Conservation (phyloP, 208 protist species). For the Crithidia brevicula region DNA sequence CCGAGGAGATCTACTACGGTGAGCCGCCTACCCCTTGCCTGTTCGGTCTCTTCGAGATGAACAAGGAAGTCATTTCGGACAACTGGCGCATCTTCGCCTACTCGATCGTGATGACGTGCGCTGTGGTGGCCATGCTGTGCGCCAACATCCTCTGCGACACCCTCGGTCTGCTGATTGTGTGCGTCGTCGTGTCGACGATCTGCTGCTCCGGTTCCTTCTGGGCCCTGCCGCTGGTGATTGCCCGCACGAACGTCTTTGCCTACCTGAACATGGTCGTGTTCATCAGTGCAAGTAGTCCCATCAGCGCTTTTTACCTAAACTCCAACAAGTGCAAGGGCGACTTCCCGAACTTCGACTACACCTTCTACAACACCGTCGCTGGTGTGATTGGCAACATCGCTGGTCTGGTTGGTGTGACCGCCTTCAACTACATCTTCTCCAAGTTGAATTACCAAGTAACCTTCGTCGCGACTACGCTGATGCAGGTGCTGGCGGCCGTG, state of each 20-base stretch:
- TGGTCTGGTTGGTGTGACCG: conserved; percentile 47
- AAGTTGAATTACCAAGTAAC: conserved; percentile 51
- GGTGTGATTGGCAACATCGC: conserved; percentile 50
- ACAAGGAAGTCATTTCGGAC: conserved; percentile 22
- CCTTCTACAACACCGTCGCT: conserved; percentile 58
- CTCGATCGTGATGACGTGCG: conserved; percentile 35
- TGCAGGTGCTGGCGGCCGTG: conserved; percentile 46
- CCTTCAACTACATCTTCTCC: conserved; percentile 60
- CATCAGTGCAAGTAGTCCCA: conserved; percentile 41
- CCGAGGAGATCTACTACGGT: conserved; percentile 22
- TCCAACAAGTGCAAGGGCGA: conserved; percentile 32
- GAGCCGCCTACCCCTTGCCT: conserved; percentile 20
- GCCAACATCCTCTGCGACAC: conserved; percentile 34
- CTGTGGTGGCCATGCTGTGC: conserved; percentile 33
- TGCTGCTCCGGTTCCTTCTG: conserved; percentile 24
- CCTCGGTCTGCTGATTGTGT: conserved; percentile 32
- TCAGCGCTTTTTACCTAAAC: conserved; percentile 54
- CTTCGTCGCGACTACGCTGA: conserved; percentile 44
- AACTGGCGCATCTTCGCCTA: conserved; percentile 34
- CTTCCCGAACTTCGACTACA: conserved; percentile 55
- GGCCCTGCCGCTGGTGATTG: conserved; percentile 40
- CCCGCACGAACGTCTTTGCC: conserved; percentile 35
- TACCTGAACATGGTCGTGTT: conserved; percentile 41
- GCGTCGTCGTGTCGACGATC: conserved; percentile 28
- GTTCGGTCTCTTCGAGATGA: conserved; percentile 32